Percentiles rank a stretch among this genome's conserved stretches.
These are phyloP conservation scores for Arachis hypogaea DNA, from an alignment of 306 rosid species.

Conservation along the genomic window DNA sequence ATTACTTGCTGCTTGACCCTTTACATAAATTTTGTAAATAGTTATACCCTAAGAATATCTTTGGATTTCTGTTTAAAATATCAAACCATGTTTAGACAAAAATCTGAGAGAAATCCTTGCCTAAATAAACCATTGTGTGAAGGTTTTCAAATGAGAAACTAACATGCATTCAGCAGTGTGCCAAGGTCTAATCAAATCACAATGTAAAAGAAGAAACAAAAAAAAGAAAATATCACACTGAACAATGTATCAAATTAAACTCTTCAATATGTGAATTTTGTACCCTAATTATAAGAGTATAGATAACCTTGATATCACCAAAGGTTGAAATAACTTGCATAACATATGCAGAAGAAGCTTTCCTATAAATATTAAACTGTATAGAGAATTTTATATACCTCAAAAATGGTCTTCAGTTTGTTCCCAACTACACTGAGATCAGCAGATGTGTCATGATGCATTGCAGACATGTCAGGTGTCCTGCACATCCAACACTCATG, in stretches of 20 bases:
- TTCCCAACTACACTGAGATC: conserved; percentile 74
- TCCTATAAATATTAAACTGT: background rate
- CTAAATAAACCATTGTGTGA: background rate
- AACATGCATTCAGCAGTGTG: background rate
- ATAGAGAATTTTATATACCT: conserved; percentile 48
- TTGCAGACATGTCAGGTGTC: conserved; percentile 91
- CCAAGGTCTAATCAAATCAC: background rate
- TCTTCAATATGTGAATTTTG: background rate
- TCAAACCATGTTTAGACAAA: background rate
- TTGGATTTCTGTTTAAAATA: background rate
- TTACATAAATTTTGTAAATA: background rate
- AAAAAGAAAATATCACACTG: no score
- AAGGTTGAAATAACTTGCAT: conserved; percentile 14
- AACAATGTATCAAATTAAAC: background rate
- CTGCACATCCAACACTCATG: conserved; percentile 45
- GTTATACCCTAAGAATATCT: background rate
- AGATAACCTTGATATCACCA: conserved; percentile 10
- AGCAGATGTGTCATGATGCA: conserved; percentile 81
- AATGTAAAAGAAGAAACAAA: no score
- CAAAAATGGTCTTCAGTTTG: conserved; percentile 66
- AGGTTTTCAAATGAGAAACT: background rate
- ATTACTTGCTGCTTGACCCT: background rate
- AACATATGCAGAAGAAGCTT: conserved; percentile 5
- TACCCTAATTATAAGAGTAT: background rate
- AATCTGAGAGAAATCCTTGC: background rate